Conservation (phyloP, 148 eudicot species). For the Cornus controversa region DNA sequence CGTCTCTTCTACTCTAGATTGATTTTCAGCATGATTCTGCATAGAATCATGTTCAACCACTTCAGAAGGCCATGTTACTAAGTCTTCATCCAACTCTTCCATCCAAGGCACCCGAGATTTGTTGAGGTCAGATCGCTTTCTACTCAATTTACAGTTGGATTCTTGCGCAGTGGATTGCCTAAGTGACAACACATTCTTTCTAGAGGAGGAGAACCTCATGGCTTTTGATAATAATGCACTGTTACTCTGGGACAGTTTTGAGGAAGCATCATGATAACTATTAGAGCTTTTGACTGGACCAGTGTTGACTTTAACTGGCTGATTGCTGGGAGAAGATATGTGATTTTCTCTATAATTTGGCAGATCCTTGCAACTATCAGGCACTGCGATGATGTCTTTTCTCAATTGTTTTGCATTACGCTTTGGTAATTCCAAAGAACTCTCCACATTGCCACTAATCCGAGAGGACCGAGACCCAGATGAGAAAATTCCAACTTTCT, state of each 20-base stretch:
- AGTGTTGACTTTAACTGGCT: conserved; percentile 21
- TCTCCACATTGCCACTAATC: conserved; percentile 20
- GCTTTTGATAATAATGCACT: conserved; percentile 27
- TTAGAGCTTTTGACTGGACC: conserved; percentile 16
- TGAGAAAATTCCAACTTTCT: conserved; percentile 22
- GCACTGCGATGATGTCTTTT: conserved; percentile 19
- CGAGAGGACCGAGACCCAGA: conserved; percentile 17
- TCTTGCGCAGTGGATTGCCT: conserved; percentile 18
- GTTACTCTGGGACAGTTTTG: conserved; percentile 6
- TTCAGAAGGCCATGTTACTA: conserved; percentile 18
- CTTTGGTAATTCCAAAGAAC: conserved; percentile 11
- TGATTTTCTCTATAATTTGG: conserved; percentile 9
- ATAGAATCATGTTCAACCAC: conserved; percentile 11
- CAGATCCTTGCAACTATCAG: conserved; percentile 16
- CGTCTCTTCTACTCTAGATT: conserved; percentile 11
- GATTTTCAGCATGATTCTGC: conserved; percentile 15
- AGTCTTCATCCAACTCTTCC: conserved; percentile 21
- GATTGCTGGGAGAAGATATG: conserved; percentile 7
- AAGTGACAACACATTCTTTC: conserved; percentile 22
- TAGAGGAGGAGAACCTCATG: conserved; percentile 23
- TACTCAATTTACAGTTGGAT: conserved; percentile 20
- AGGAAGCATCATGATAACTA: conserved; percentile 8
- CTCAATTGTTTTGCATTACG: conserved; percentile 22
- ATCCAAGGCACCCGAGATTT: conserved; percentile 17
- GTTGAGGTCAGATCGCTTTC: conserved; percentile 15